phyloP scores from a whole-genome alignment of 345 rosid species.

The Moringa oleifera region DNA sequence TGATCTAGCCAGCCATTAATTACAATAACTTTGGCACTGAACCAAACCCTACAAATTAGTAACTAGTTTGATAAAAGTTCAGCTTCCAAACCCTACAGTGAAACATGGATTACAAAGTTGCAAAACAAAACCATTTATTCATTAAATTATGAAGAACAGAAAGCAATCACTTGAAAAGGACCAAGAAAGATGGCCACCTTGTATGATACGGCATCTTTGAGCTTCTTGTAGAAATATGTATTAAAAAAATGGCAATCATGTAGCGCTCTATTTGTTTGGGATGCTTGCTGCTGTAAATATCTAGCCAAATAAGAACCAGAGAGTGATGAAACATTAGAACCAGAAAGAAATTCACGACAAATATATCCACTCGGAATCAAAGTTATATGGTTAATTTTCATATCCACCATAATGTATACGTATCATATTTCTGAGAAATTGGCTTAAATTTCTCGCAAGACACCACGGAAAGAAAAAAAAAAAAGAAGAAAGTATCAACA shows the following conservation, averaged over 20 bases:
- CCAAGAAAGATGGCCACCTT: constrained; percentile 44
- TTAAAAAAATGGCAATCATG: constrained; percentile 67
- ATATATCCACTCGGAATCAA: too few species aligned
- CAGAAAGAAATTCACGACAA: neutral
- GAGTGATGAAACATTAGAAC: neutral
- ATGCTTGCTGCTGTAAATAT: constrained; percentile 56
- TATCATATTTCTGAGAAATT: too few species aligned
- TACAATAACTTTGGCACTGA: constrained; percentile 1
- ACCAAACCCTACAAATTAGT: neutral
- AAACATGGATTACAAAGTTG: constrained; percentile 2
- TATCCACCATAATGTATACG: neutral
- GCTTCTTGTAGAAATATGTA: constrained; percentile 87
- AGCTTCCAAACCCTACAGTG: constrained; percentile 3
- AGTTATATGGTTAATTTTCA: too few species aligned
- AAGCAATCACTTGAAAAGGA: constrained; percentile 1
- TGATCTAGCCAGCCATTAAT: constrained; percentile 3
- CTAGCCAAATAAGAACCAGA: constrained; percentile 29
- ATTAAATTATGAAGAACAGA: constrained; percentile 15
- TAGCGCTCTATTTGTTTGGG: constrained; percentile 37
- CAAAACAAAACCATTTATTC: constrained; percentile 14
- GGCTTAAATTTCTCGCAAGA: neutral
- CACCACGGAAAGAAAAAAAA: too few species aligned
- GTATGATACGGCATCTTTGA: constrained; percentile 58
- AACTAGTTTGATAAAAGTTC: constrained; percentile 4
- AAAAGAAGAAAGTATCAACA: neutral